Conservation (phyloP, 75 land plant species). For the Picea glauca region DNA sequence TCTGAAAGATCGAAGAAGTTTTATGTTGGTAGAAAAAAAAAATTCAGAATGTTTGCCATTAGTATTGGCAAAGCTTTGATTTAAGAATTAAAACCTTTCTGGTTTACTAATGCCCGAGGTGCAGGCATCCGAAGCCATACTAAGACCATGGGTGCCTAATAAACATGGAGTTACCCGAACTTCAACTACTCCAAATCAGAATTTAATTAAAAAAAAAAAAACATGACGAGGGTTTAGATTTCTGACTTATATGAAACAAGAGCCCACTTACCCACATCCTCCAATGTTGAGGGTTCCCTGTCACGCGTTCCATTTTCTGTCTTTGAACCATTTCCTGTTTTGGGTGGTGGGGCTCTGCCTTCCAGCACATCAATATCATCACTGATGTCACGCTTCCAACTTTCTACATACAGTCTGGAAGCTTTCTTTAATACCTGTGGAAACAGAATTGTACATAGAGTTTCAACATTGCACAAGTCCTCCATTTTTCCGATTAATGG, state of each 20-base stretch:
- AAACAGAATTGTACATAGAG: neutral
- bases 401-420: constrained; percentile 62
- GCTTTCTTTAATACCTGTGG: constrained; percentile 63
- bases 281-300: constrained; percentile 51
- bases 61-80: too few species aligned
- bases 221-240: too few species aligned
- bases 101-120: too few species aligned
- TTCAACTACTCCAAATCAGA: too few species aligned
- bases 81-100: too few species aligned
- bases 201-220: too few species aligned
- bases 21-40: too few species aligned
- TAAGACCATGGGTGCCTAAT: too few species aligned
- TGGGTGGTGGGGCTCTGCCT: constrained; percentile 4
- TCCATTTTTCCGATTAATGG: neutral
- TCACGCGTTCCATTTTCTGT: constrained; percentile 25
- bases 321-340: constrained; percentile 12
- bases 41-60: too few species aligned
- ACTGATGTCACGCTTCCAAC: constrained; percentile 77
- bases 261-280: constrained; percentile 51
- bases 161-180: too few species aligned
- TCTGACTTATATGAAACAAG: neutral
- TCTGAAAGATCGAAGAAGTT: too few species aligned
- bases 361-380: constrained; percentile 17
- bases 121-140: too few species aligned
- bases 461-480: neutral